Evolutionary conservation across 352 stramenopile genomes (phyloP).

Genomic region (Phytophthora tubulina): DNA sequence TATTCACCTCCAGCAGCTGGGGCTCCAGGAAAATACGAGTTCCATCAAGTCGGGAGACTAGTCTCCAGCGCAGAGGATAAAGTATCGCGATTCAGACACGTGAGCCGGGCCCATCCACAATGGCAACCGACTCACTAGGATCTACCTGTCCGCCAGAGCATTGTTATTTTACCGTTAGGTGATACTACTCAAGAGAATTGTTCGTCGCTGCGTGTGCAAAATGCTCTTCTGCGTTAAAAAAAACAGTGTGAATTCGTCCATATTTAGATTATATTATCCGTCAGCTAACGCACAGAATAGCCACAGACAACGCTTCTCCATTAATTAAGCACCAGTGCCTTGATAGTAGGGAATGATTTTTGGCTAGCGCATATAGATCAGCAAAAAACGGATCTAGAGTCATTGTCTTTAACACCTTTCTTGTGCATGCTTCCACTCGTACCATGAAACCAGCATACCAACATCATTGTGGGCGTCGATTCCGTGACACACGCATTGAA

Average conservation of each 20-base stretch:
- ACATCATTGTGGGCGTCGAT: not conserved
- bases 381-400: conserved; percentile 4
- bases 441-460: conserved; percentile 17
- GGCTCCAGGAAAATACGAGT: no score
- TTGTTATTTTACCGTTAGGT: not conserved
- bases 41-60: no score
- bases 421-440: not conserved
- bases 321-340: not conserved
- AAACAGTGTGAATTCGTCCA: conserved; percentile 10
- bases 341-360: not conserved
- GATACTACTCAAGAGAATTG: conserved; percentile 8
- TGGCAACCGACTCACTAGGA: not conserved
- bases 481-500: conserved; percentile 4
- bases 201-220: conserved; percentile 6
- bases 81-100: conserved; percentile 3
- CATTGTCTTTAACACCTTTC: not conserved
- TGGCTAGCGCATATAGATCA: conserved; percentile 3
- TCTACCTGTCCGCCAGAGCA: not conserved
- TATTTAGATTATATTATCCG: conserved; percentile 5
- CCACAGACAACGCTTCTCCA: not conserved
- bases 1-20: no score
- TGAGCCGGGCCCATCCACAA: conserved; percentile 1
- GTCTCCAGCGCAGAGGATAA: not conserved
- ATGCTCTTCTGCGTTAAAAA: not conserved
- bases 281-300: not conserved